Evolutionary conservation across 495 filamentous ascomycete genomes (phyloP).

Genomic region (Penicillium cataractarum): DNA sequence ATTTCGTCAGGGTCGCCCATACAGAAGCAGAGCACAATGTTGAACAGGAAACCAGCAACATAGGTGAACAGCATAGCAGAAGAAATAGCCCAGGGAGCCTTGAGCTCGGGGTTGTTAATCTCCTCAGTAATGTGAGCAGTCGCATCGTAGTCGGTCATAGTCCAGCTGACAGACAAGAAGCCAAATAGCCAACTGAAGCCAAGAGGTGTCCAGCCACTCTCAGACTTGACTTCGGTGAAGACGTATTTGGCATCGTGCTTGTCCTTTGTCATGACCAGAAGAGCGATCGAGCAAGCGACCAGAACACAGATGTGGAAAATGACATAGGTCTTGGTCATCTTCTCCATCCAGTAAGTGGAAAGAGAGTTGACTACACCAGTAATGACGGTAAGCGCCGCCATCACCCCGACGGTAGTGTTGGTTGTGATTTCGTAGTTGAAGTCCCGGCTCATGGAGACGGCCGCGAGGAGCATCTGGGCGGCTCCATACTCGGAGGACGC

Average conservation of each 20-base stretch:
- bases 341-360: slow-evolving; percentile 63
- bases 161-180: slow-evolving; percentile 70
- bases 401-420: slow-evolving; percentile 59
- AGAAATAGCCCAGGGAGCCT: slow-evolving; percentile 64
- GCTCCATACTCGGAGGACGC: slow-evolving; percentile 70
- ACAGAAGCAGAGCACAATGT: slow-evolving; percentile 64
- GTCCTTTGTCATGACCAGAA: slow-evolving; percentile 61
- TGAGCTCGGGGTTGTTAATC: slow-evolving; percentile 58
- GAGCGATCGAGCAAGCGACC: slow-evolving; percentile 59
- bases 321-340: slow-evolving; percentile 65
- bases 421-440: slow-evolving; percentile 58
- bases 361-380: slow-evolving; percentile 62
- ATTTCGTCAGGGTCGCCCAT: slow-evolving; percentile 58
- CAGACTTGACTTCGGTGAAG: slow-evolving; percentile 62
- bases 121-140: slow-evolving; percentile 67
- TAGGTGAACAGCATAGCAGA: slow-evolving; percentile 64
- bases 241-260: slow-evolving; percentile 64
- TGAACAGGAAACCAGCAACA: slow-evolving; percentile 62
- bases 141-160: slow-evolving; percentile 61
- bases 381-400: slow-evolving; percentile 60
- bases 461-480: slow-evolving; percentile 68
- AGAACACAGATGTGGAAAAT: slow-evolving; percentile 66
- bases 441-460: slow-evolving; percentile 62
- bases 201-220: slow-evolving; percentile 63
- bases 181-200: slow-evolving; percentile 74